phyloP scores from a whole-genome alignment of 805 yeast species.

The Teunomyces pallodes region DNA sequence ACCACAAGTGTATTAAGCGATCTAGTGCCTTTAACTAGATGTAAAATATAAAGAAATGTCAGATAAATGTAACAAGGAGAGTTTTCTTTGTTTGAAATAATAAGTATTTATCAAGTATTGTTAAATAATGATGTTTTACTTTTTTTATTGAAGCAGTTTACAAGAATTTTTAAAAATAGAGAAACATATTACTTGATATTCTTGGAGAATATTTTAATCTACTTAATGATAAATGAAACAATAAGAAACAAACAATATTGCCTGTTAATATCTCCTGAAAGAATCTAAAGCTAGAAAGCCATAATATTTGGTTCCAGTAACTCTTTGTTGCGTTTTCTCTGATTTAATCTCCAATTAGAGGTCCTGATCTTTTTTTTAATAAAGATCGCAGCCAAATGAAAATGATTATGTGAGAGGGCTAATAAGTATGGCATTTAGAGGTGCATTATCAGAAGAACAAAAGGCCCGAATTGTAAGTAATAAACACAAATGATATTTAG shows the following conservation, averaged over 20 bases:
- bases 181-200: too few relatives aligned
- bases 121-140: too few relatives aligned
- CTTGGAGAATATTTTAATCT: too few relatives aligned
- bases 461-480: conserved; percentile 27
- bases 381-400: background rate
- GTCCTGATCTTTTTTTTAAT: background rate
- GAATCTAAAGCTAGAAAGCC: background rate
- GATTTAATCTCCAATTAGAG: background rate
- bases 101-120: too few relatives aligned
- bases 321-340: background rate
- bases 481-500: background rate
- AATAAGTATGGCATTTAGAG: background rate
- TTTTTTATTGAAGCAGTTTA: too few relatives aligned
- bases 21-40: too few relatives aligned
- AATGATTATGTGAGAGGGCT: background rate
- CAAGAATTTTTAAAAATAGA: too few relatives aligned
- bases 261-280: too few relatives aligned
- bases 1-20: too few relatives aligned
- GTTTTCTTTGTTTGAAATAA: background rate
- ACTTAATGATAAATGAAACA: too few relatives aligned
- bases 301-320: background rate
- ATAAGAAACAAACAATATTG: too few relatives aligned
- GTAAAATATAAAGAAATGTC: background rate
- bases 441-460: conserved; percentile 1
- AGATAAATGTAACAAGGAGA: background rate